Conservation (phyloP, 495 filamentous ascomycete genomes). For the Haplographium delicatum region DNA sequence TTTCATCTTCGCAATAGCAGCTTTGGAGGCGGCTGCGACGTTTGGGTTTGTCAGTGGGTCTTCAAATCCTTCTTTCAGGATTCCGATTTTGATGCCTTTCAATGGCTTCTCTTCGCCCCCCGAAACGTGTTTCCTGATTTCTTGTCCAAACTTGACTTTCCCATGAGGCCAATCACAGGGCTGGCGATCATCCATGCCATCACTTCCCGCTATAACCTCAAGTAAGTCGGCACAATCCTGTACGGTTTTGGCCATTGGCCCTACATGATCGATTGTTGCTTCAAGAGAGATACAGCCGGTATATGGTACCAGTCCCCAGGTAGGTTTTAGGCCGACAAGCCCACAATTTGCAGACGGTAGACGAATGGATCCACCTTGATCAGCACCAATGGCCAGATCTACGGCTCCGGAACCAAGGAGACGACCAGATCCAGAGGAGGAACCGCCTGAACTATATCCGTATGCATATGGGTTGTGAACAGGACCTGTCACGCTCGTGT, state of each 20-base stretch:
- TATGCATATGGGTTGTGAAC: constrained; percentile 45
- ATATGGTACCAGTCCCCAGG: constrained; percentile 44
- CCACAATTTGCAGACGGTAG: constrained; percentile 48
- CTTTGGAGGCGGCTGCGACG: constrained; percentile 37
- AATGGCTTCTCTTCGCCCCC: constrained; percentile 29
- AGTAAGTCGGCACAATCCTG: constrained; percentile 46
- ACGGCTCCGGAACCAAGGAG: constrained; percentile 46
- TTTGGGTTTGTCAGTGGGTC: constrained; percentile 36
- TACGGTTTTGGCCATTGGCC: constrained; percentile 44
- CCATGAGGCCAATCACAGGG: constrained; percentile 39
- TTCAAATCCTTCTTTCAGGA: constrained; percentile 46
- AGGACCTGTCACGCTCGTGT: constrained; percentile 43
- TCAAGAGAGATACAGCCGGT: constrained; percentile 42
- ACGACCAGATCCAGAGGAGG: constrained; percentile 50
- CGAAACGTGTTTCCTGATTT: constrained; percentile 22
- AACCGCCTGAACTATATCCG: constrained; percentile 52
- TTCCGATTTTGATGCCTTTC: constrained; percentile 45
- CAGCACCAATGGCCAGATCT: constrained; percentile 53
- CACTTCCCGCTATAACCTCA: constrained; percentile 48
- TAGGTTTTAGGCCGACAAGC: constrained; percentile 44
- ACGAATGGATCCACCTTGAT: constrained; percentile 58
- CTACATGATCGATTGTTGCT: constrained; percentile 42
- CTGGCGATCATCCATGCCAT: constrained; percentile 52
- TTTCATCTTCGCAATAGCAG: constrained; percentile 40
- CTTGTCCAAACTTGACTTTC: constrained; percentile 26